Base-by-base conservation (phyloP, 306 rosid species). In the Ammopiptanthus mongolicus region DNA sequence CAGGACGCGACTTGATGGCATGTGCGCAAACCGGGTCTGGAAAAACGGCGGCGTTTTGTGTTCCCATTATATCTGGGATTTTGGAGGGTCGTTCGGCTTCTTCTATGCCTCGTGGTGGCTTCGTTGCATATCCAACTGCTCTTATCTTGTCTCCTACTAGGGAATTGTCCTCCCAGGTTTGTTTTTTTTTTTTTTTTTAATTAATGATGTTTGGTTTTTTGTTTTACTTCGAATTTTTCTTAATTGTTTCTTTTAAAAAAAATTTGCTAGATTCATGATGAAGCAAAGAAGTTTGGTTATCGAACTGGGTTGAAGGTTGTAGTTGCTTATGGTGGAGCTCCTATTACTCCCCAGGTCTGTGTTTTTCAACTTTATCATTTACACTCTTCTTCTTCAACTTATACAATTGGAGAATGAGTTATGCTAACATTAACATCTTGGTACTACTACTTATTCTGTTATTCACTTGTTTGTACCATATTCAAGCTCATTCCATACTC, bases 21-120 rank as follows among this genome's bases (percentile, higher is more conserved):
- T 91, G 96, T 44, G 93, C 93, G 3, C 96, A 91, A 52, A 91
- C 96, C 2, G 96, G 96, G 28, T 91, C 96, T 0, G 96, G 96
- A 25, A 91, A 91, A 86, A 91, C 96, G 50, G 96, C 96, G 0
- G 96, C 96, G 68, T 91, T 91, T 71, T 91, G 96, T 66, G 88
- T 91, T 21, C 96, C 96, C 0, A 91, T 91, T 42, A 87, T 91
- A 14, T 81, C 89, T 56, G 95, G 87, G 73, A 84, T 91, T 67
- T 69, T 91, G 89, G 81, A 60, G 66, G 81, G 33, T 53, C 83
- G 80, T 73, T 66, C 46, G 0, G 13, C n/a, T 66, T 37, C 53
- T 18, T 2, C 77, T 1, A 4, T 34, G 46, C 28, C 58, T 75
- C 79, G 76, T 60, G 68, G 36, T 2, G 65, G 69, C 8, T 1